Conservation (phyloP, 2,329 filamentous ascomycete genomes). For the Aspergillus alliaceus region DNA sequence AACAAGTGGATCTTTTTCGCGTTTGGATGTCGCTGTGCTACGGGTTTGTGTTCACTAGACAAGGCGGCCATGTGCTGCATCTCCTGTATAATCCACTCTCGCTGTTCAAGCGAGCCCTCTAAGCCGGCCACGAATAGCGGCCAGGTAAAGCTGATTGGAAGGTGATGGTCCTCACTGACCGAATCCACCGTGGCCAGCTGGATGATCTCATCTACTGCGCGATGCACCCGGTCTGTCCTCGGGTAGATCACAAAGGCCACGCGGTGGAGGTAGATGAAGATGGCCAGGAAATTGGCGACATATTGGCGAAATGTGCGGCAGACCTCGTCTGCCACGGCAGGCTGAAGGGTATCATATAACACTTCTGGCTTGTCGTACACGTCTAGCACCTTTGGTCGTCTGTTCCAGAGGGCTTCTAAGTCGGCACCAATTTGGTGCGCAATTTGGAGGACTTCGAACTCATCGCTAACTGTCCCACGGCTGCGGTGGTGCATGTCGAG, state of each 20-base stretch:
- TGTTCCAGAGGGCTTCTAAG: slow-evolving; percentile 35
- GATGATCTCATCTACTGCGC: slow-evolving; percentile 37
- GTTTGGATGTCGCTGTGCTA: slow-evolving; percentile 28
- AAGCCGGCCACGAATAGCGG: slow-evolving; percentile 36
- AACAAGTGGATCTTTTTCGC: slow-evolving; percentile 31
- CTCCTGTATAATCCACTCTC: slow-evolving; percentile 33
- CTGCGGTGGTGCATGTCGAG: slow-evolving; percentile 41
- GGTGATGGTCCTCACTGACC: slow-evolving; percentile 10
- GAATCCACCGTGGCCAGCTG: slow-evolving; percentile 33
- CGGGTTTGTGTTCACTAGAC: slow-evolving; percentile 3
- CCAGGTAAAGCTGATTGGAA: slow-evolving; percentile 36
- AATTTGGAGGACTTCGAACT: slow-evolving; percentile 40
- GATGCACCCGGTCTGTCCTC: slow-evolving; percentile 36
- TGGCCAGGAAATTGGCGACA: slow-evolving; percentile 35
- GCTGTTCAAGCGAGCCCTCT: slow-evolving; percentile 32
- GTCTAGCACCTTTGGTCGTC: slow-evolving; percentile 32
- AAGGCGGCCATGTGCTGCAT: slow-evolving; percentile 32
- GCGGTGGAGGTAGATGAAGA: slow-evolving; percentile 37
- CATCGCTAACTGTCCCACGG: slow-evolving; percentile 37
- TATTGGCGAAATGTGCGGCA: slow-evolving; percentile 36
- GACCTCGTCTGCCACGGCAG: slow-evolving; percentile 26
- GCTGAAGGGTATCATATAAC: slow-evolving; percentile 26
- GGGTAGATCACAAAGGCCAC: slow-evolving; percentile 40
- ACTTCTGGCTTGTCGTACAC: slow-evolving; percentile 30
- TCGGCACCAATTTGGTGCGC: slow-evolving; percentile 37